phyloP scores from a whole-genome alignment of 345 rosid species.

The Rhizophora mangle region DNA sequence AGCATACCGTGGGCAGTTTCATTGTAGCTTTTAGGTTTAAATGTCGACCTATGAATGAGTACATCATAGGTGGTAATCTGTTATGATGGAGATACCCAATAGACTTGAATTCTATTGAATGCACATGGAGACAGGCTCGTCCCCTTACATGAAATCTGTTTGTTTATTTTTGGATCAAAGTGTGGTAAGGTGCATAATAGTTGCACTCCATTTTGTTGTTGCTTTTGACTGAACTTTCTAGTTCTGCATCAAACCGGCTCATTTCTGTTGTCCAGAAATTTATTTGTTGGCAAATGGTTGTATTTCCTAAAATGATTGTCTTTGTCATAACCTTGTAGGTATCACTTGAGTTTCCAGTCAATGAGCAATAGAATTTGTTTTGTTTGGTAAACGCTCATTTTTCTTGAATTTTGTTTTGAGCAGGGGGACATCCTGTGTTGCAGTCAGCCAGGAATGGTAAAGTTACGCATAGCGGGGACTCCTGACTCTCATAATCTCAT shows the following conservation, averaged over 20 bases:
- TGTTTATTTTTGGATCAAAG: too few species aligned
- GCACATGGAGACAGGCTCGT: not conserved
- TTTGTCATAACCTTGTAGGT: not conserved
- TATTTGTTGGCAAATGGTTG: not conserved
- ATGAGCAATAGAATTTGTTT: not conserved
- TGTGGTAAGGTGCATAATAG: too few species aligned
- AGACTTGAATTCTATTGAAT: not conserved
- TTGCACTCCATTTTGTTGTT: too few species aligned
- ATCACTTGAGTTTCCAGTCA: not conserved
- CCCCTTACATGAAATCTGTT: not conserved
- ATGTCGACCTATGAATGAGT: not conserved
- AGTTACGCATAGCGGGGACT: slow-evolving; percentile 31
- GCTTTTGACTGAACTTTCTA: too few species aligned
- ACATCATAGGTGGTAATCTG: too few species aligned
- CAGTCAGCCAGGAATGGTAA: slow-evolving; percentile 32
- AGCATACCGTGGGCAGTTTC: not conserved
- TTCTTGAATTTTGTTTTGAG: slow-evolving; percentile 10
- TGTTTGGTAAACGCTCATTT: not conserved
- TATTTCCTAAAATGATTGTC: not conserved
- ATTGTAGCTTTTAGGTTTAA: not conserved
- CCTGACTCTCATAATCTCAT: slow-evolving; percentile 31
- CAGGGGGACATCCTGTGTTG: slow-evolving; percentile 35
- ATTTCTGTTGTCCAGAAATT: too few species aligned
- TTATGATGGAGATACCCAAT: too few species aligned
- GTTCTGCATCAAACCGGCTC: too few species aligned